Evolutionary conservation across 108 stramenopile genomes (phyloP).

Genomic region (Skeletonema grethae): DNA sequence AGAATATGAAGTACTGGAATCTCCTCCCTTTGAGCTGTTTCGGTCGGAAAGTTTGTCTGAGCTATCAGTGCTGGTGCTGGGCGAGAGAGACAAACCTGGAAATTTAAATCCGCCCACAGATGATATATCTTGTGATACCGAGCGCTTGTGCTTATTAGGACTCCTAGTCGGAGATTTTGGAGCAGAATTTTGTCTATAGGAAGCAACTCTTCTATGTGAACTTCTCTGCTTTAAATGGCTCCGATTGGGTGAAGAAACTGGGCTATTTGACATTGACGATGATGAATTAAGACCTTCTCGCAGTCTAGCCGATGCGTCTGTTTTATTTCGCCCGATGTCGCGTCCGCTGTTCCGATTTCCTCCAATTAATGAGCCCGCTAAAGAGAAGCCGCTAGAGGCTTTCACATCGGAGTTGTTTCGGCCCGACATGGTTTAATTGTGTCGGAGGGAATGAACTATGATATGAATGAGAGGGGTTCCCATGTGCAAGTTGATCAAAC

Average conservation of each 20-base stretch:
- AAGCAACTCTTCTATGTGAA: neutral
- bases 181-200: neutral
- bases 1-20: constrained; percentile 7
- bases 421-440: neutral
- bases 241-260: neutral
- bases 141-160: neutral
- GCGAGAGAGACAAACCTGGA: constrained; percentile 2
- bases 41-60: constrained; percentile 4
- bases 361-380: constrained; percentile 6
- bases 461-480: neutral
- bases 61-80: constrained; percentile 16
- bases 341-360: neutral
- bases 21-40: constrained; percentile 7
- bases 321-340: neutral
- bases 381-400: neutral
- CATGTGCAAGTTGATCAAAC: neutral
- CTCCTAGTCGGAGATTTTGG: neutral
- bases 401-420: neutral
- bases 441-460: neutral
- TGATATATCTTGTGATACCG: neutral
- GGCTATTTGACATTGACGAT: neutral
- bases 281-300: constrained; percentile 4
- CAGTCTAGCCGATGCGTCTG: constrained; percentile 8
- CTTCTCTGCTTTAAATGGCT: neutral
- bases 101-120: neutral